These are phyloP conservation scores for Skeletonema grethae DNA, from an alignment of 108 stramenopile genomes.

Conservation along the genomic window DNA sequence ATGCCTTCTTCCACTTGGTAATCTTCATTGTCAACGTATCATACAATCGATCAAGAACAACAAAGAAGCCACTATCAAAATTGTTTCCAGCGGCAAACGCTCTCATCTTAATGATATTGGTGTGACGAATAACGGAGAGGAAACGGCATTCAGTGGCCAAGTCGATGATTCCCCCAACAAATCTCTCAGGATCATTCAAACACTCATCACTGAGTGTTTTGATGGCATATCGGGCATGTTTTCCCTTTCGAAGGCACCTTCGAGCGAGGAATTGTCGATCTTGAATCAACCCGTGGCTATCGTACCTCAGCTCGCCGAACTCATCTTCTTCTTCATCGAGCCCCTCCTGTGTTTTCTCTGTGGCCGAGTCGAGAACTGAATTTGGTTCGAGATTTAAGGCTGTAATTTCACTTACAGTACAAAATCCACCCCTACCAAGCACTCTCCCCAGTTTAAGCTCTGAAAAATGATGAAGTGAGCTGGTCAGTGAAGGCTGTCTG, in stretches of 20 bases:
- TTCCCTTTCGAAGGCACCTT: slow-evolving; percentile 73
- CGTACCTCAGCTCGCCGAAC: slow-evolving; percentile 54
- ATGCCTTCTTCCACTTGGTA: slow-evolving; percentile 66
- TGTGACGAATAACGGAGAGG: slow-evolving; percentile 78
- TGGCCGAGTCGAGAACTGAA: slow-evolving; percentile 16
- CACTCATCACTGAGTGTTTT: slow-evolving; percentile 71
- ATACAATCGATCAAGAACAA: slow-evolving; percentile 80
- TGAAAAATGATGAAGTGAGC: slow-evolving; percentile 5
- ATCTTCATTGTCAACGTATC: slow-evolving; percentile 71
- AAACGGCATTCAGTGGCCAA: slow-evolving; percentile 81
- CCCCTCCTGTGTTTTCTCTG: slow-evolving; percentile 1
- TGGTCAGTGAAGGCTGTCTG: background rate
- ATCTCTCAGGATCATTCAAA: slow-evolving; percentile 58
- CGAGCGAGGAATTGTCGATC: slow-evolving; percentile 78
- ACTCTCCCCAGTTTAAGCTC: slow-evolving; percentile 76
- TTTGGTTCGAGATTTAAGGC: slow-evolving; percentile 42
- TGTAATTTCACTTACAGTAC: slow-evolving; percentile 72
- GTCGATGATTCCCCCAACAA: slow-evolving; percentile 79
- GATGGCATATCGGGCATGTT: slow-evolving; percentile 85
- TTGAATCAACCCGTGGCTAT: slow-evolving; percentile 69
- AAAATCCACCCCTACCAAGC: slow-evolving; percentile 84
- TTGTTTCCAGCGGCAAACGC: slow-evolving; percentile 48
- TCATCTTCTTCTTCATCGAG: slow-evolving; percentile 55
- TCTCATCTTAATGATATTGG: slow-evolving; percentile 92
- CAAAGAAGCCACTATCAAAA: slow-evolving; percentile 60